Evolutionary conservation across 371 early-diverging fungal genomes (phyloP), one percentile per base, ranked within the genome.

Genomic region (Mucor irregularis): DNA sequence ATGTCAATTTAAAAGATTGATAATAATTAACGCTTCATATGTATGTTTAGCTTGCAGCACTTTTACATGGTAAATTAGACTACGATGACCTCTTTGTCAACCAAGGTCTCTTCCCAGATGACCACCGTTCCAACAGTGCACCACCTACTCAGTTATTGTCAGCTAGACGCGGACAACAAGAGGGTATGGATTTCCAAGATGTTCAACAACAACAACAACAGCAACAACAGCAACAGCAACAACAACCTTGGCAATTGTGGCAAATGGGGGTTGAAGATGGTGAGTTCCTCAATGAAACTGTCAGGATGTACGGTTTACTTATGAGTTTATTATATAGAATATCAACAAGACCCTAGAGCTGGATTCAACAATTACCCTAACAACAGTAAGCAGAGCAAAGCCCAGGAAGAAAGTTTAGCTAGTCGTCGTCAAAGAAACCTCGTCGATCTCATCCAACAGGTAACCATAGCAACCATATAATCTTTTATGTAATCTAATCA

Each of bases 41-140:
- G 30, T 44, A 5, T 25, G 13, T 54, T 8, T 67, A 67, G 76
- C 54, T 75, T 34, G 76, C 76, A 49, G 76, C 76, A n/a, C 65
- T 75, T 34, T 63, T 75, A 26, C 73, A 72, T 46, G 76, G 70
- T 13, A 71, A 75, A 44, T 21, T 71, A 22, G 75, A 75, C 33
- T 71, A 75, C 53, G 73, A 69, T 50, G 70, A 73, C 59, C 40
- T 67, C 21, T 69, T 68, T 62, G 46, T 56, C 5, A 34, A 49
- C 21, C 49, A 48, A 26, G 44, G 26, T 30, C 47, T 56, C 3
- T 69, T 66, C 17, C 59, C 65, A 22, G 62, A 66, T 53, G 71
- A 72, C 40, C 62, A 63, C 47, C 73, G 76, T 22, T 66, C 73
- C 10, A 73, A 50, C 10, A 76, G 76, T 31, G 76, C 76, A 25